Percentiles rank a stretch among this genome's conserved stretches.
These are phyloP conservation scores for Exophiala calicioides DNA, from an alignment of 2,329 filamentous ascomycete species.

Conservation along the genomic window DNA sequence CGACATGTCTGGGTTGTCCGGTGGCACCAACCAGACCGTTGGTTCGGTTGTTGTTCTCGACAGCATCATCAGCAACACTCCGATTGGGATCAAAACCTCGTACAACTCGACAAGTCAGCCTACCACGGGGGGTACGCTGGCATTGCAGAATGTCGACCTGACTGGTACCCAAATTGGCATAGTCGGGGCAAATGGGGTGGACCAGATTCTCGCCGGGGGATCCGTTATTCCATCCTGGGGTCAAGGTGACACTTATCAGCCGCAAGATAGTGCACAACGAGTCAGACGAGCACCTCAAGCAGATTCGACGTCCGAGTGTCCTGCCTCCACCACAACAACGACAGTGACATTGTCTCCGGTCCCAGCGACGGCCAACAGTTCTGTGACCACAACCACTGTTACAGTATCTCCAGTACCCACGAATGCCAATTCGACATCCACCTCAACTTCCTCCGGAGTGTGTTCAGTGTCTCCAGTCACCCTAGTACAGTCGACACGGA, in stretches of 20 bases:
- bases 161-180: conserved; percentile 68
- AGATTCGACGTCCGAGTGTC: conserved; percentile 1
- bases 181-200: conserved; percentile 55
- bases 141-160: conserved; percentile 90
- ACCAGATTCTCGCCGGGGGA: conserved; percentile 66
- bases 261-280: conserved; percentile 14
- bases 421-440: background rate
- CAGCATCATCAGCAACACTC: conserved; percentile 74
- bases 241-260: conserved; percentile 72
- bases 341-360: too few species aligned
- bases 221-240: conserved; percentile 69
- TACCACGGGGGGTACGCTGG: conserved; percentile 74
- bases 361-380: too few species aligned
- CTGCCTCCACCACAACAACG: conserved; percentile 21
- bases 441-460: conserved; percentile 6
- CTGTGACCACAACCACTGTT: conserved; percentile 19
- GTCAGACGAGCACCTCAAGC: conserved; percentile 18
- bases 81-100: conserved; percentile 73
- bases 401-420: conserved; percentile 14
- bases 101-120: conserved; percentile 65
- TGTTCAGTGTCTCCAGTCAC: conserved; percentile 22
- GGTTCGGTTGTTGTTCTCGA: conserved; percentile 84
- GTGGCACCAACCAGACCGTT: conserved; percentile 68
- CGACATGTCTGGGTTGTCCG: conserved; percentile 66
- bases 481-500: conserved; percentile 17